A percentile compares a stretch with the other conserved stretches of the same genome.
Evolutionary conservation across 2,329 filamentous ascomycete species (phyloP).

Genomic region (Salinomyces thailandicus): DNA sequence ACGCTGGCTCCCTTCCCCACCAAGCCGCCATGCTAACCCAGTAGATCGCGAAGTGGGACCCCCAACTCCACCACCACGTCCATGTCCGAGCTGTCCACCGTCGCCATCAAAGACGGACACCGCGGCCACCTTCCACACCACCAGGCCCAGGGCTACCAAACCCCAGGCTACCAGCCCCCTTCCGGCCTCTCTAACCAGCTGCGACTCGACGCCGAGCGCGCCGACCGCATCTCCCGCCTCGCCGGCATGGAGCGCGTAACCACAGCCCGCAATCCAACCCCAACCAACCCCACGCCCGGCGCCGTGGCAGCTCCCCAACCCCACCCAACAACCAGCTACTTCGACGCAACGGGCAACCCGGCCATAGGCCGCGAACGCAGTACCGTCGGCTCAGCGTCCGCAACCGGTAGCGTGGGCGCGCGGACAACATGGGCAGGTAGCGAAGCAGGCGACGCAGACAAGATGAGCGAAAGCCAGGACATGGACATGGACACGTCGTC

Average conservation of each 20-base stretch:
- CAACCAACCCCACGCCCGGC: constrained; percentile 39
- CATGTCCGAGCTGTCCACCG: constrained; percentile 82
- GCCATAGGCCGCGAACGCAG: constrained; percentile 62
- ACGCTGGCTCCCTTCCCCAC: neutral
- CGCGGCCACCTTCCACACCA: constrained; percentile 63
- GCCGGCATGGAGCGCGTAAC: constrained; percentile 83
- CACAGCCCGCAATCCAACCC: constrained; percentile 48
- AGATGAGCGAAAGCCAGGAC: constrained; percentile 50
- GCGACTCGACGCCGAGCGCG: constrained; percentile 86
- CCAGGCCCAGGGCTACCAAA: constrained; percentile 38
- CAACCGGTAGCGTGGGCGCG: constrained; percentile 66
- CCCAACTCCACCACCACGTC: constrained; percentile 88
- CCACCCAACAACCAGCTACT: constrained; percentile 53
- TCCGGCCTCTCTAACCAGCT: constrained; percentile 46
- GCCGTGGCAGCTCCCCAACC: constrained; percentile 30
- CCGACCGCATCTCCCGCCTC: constrained; percentile 87
- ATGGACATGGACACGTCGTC: constrained; percentile 44
- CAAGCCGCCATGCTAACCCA: constrained; percentile 6
- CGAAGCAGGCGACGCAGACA: constrained; percentile 52
- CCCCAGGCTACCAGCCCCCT: too few species aligned
- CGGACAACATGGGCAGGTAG: constrained; percentile 60
- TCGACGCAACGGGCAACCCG: constrained; percentile 61
- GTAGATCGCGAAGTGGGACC: constrained; percentile 55
- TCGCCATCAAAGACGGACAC: constrained; percentile 92
- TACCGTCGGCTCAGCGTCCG: constrained; percentile 83